These are phyloP conservation scores for Cardamine chenopodiifolia DNA, from an alignment of 345 rosid genomes.

Conservation along the genomic window DNA sequence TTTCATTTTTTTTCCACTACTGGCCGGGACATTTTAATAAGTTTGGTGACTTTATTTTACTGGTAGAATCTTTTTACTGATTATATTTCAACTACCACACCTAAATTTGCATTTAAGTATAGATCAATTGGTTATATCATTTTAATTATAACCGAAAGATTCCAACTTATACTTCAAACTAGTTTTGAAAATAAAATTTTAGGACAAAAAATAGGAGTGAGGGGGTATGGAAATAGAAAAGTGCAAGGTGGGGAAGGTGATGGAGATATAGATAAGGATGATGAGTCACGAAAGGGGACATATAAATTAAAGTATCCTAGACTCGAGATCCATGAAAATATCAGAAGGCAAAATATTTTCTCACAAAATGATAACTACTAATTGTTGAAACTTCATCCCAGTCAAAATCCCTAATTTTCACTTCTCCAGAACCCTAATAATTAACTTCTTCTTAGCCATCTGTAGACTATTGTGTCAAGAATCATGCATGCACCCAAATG, in stretches of 20 bases:
- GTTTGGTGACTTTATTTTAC: background rate
- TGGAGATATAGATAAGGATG: constrained; percentile 56
- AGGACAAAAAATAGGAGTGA: background rate
- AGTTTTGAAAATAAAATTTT: background rate
- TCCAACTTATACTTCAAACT: background rate
- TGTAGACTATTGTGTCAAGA: background rate
- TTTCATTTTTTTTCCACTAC: background rate
- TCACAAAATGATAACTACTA: background rate
- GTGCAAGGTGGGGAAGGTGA: constrained; percentile 38
- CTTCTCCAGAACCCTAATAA: background rate
- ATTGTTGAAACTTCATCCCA: background rate
- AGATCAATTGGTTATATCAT: background rate
- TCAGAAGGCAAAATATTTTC: background rate
- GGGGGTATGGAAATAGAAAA: constrained; percentile 29
- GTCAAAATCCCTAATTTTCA: background rate
- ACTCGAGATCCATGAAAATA: constrained; percentile 5
- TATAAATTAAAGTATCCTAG: constrained; percentile 27
- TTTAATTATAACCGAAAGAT: background rate
- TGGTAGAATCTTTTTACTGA: background rate
- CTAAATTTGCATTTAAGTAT: background rate
- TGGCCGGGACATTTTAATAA: background rate
- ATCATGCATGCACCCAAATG: constrained; percentile 3
- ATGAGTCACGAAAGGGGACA: constrained; percentile 48
- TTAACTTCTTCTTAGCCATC: background rate
- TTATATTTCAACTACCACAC: background rate